Conservation (phyloP, 2,329 filamentous ascomycete species). For the Hyphodiscus sp. region DNA sequence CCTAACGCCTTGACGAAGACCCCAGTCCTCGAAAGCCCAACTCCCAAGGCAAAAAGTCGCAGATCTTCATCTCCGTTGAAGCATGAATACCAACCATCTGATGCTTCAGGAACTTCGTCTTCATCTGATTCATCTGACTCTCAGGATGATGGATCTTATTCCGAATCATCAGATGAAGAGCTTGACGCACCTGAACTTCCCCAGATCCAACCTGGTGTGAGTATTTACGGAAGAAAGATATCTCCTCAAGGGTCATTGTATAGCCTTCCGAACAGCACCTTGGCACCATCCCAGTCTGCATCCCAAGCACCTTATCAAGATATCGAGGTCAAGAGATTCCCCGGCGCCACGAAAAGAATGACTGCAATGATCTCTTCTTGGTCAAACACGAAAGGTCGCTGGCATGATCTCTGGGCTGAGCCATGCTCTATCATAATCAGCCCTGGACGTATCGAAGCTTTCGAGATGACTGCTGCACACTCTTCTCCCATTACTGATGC, state of each 20-base stretch:
- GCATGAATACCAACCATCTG: slow-evolving; percentile 91
- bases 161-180: slow-evolving; percentile 45
- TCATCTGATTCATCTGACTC: slow-evolving; percentile 31
- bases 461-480: slow-evolving; percentile 35
- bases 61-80: slow-evolving; percentile 89
- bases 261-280: slow-evolving; percentile 22
- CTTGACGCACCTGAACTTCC: slow-evolving; percentile 41
- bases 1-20: slow-evolving; percentile 36
- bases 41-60: slow-evolving; percentile 42
- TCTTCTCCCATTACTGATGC: slow-evolving; percentile 34
- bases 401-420: slow-evolving; percentile 51
- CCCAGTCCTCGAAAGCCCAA: slow-evolving; percentile 21
- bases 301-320: slow-evolving; percentile 65
- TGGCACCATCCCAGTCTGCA: slow-evolving; percentile 74
- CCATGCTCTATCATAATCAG: slow-evolving; percentile 50
- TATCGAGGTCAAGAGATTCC: slow-evolving; percentile 38
- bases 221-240: slow-evolving; percentile 6
- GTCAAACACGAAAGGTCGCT: slow-evolving; percentile 52
- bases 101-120: slow-evolving; percentile 51
- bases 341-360: slow-evolving; percentile 34
- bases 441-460: slow-evolving; percentile 54
- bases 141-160: slow-evolving; percentile 49
- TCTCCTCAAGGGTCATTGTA: slow-evolving; percentile 22
- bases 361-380: slow-evolving; percentile 55
- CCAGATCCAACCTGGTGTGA: slow-evolving; percentile 26